Evolutionary conservation across 2,329 filamentous ascomycete species (phyloP).

Genomic region (Ploettnerulaceae sp.): DNA sequence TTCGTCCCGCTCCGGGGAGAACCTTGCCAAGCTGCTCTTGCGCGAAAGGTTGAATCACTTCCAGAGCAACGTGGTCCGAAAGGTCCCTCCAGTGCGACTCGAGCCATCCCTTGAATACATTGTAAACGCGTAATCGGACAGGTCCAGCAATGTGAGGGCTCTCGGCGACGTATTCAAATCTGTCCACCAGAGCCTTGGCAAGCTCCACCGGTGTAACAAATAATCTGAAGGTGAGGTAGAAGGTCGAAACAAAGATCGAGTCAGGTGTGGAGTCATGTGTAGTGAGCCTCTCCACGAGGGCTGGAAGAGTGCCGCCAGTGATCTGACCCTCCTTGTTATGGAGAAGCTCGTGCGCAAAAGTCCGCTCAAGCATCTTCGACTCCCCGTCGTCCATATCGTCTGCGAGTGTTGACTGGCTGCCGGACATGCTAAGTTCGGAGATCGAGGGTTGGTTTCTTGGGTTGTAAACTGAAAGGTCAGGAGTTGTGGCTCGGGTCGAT

Average conservation of each 20-base stretch:
- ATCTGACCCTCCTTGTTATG: slow-evolving; percentile 93
- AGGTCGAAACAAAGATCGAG: slow-evolving; percentile 84
- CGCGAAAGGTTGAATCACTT: slow-evolving; percentile 75
- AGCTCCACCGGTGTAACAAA: slow-evolving; percentile 81
- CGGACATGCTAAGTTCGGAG: slow-evolving; percentile 63
- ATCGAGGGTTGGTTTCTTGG: slow-evolving; percentile 52
- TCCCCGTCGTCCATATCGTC: slow-evolving; percentile 79
- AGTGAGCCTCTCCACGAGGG: slow-evolving; percentile 89
- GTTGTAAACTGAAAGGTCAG: slow-evolving; percentile 48
- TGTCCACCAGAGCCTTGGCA: slow-evolving; percentile 76
- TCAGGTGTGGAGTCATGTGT: slow-evolving; percentile 91
- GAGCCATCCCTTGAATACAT: slow-evolving; percentile 94
- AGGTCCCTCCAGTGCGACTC: slow-evolving; percentile 91
- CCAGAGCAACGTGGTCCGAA: slow-evolving; percentile 70
- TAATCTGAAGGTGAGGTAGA: slow-evolving; percentile 92
- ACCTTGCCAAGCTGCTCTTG: slow-evolving; percentile 62
- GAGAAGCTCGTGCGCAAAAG: slow-evolving; percentile 84
- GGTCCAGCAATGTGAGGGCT: slow-evolving; percentile 69
- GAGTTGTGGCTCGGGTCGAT: slow-evolving; percentile 85
- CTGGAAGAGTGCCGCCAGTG: slow-evolving; percentile 84
- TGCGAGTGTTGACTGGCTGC: slow-evolving; percentile 57
- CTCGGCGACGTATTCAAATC: slow-evolving; percentile 87
- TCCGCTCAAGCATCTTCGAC: slow-evolving; percentile 81
- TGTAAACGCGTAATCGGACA: slow-evolving; percentile 87
- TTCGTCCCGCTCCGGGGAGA: slow-evolving; percentile 71